Evolutionary conservation across 768 basidiomycete genomes (phyloP).

Genomic region (Tulasnella sp.): DNA sequence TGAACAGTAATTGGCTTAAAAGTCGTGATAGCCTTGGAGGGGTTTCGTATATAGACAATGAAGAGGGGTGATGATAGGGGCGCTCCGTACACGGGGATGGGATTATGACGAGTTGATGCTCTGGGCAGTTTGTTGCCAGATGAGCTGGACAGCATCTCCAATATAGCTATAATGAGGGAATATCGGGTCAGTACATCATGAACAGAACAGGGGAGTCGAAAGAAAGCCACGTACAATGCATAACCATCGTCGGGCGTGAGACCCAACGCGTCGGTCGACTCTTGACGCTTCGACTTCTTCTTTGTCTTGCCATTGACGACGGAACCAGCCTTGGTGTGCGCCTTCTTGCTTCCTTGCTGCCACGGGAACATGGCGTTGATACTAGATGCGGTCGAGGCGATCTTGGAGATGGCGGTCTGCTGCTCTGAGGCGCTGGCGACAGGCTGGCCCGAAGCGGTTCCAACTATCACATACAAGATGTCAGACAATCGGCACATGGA

Average conservation of each 20-base stretch:
- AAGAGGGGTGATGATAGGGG: too few species aligned
- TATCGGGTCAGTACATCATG: too few species aligned
- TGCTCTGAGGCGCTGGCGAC: slow-evolving; percentile 18
- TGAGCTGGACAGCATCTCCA: too few species aligned
- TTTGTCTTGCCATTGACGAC: not conserved
- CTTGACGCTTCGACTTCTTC: not conserved
- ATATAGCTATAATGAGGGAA: too few species aligned
- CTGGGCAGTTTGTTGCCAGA: too few species aligned
- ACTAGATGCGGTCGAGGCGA: not conserved
- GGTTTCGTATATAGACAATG: too few species aligned
- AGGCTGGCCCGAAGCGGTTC: not conserved
- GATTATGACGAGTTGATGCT: too few species aligned
- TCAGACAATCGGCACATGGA: not conserved
- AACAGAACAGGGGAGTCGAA: too few species aligned
- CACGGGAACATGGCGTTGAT: slow-evolving; percentile 25
- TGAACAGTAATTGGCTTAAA: too few species aligned
- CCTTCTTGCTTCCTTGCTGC: slow-evolving; percentile 1
- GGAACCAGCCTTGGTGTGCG: not conserved
- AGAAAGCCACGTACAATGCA: not conserved
- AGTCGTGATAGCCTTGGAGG: too few species aligned
- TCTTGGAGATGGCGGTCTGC: slow-evolving; percentile 25
- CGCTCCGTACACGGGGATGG: too few species aligned
- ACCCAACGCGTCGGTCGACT: not conserved
- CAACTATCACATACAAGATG: slow-evolving; percentile 3
- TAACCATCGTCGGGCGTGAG: slow-evolving; percentile 16